Evolutionary conservation across 2,329 filamentous ascomycete genomes (phyloP).

Genomic region (Ophiostoma pallidulum): DNA sequence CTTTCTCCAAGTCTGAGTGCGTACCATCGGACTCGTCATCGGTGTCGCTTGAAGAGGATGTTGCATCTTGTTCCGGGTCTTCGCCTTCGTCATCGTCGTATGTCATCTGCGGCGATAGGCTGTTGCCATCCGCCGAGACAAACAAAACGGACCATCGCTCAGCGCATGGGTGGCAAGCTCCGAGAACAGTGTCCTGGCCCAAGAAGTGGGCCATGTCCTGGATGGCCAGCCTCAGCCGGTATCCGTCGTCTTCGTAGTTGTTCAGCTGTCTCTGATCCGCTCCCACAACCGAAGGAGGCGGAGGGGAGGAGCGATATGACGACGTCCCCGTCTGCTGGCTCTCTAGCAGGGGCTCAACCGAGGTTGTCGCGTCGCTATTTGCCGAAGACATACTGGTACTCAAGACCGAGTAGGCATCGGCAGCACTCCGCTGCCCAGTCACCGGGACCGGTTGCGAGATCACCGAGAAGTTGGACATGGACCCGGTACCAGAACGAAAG

Average conservation of each 20-base stretch:
- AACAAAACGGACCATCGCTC: constrained; percentile 79
- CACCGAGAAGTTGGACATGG: constrained; percentile 56
- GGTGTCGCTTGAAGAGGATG: constrained; percentile 49
- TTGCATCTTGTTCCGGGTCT: constrained; percentile 48
- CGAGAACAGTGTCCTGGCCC: constrained; percentile 54
- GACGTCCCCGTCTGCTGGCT: constrained; percentile 40
- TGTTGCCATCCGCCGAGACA: constrained; percentile 62
- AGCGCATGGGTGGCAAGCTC: constrained; percentile 66
- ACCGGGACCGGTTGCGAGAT: constrained; percentile 61
- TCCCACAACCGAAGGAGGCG: constrained; percentile 21
- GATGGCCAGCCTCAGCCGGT: constrained; percentile 55
- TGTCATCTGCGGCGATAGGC: constrained; percentile 60
- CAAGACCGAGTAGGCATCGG: constrained; percentile 60
- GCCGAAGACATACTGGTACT: constrained; percentile 66
- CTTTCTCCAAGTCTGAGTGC: constrained; percentile 50
- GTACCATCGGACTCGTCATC: constrained; percentile 49
- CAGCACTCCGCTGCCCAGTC: constrained; percentile 42
- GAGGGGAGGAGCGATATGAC: constrained; percentile 43
- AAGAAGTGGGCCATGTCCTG: constrained; percentile 62
- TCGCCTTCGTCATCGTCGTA: constrained; percentile 57
- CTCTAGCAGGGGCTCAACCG: constrained; percentile 54
- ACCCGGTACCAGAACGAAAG: constrained; percentile 58
- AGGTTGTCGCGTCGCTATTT: constrained; percentile 59
- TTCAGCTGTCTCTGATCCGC: constrained; percentile 36
- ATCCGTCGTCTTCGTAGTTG: constrained; percentile 55